These are phyloP conservation scores for Xylaria sp. DNA, from an alignment of 2,329 filamentous ascomycete genomes.

Conservation along the genomic window DNA sequence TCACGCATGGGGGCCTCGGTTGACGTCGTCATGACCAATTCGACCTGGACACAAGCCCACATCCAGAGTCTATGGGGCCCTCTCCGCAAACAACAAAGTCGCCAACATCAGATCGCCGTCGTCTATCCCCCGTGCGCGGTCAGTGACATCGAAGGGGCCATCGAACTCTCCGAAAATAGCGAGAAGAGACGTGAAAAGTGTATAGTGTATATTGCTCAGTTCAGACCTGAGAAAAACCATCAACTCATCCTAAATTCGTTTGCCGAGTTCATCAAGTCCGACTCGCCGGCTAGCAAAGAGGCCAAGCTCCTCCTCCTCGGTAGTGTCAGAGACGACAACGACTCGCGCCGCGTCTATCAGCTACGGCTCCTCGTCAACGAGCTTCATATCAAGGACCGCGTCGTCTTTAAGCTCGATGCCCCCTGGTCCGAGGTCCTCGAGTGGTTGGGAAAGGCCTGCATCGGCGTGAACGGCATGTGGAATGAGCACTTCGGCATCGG, in stretches of 20 bases:
- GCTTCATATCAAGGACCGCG: constrained; percentile 81
- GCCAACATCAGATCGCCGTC: constrained; percentile 69
- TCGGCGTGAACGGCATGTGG: constrained; percentile 99
- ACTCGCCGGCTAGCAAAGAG: constrained; percentile 59
- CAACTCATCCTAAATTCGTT: constrained; percentile 86
- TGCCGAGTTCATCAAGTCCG: constrained; percentile 73
- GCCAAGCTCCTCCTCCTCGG: constrained; percentile 86
- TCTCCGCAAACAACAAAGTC: constrained; percentile 57
- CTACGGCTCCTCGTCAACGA: constrained; percentile 87
- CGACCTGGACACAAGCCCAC: constrained; percentile 89
- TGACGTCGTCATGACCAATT: constrained; percentile 98
- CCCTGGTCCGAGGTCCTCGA: constrained; percentile 87
- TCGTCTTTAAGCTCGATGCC: constrained; percentile 90
- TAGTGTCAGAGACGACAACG: constrained; percentile 85
- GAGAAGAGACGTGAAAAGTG: constrained; percentile 76
- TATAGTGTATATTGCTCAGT: constrained; percentile 94
- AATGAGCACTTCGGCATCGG: constrained; percentile 99
- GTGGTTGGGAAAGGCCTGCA: constrained; percentile 78
- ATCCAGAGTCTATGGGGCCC: constrained; percentile 82
- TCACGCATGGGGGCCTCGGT: constrained; percentile 82
- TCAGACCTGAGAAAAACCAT: constrained; percentile 97
- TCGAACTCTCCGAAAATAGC: constrained; percentile 75
- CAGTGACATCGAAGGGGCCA: constrained; percentile 78
- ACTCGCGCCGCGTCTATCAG: constrained; percentile 86
- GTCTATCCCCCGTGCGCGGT: constrained; percentile 95